Conservation (phyloP, 768 basidiomycete genomes). For the Crucibulum laeve region DNA sequence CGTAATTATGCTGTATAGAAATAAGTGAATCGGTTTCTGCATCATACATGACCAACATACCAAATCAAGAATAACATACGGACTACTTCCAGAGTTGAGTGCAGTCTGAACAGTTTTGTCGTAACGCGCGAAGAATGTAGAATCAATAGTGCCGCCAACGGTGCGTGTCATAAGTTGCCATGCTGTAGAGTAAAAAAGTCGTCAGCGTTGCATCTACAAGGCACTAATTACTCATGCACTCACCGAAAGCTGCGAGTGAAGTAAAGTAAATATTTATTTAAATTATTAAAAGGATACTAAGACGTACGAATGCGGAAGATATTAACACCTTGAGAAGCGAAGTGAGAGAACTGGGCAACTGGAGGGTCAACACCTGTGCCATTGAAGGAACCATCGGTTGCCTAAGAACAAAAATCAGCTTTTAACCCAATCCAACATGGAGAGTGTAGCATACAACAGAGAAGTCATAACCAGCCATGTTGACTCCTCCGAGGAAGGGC, state of each 20-base stretch:
- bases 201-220: constrained; percentile 8
- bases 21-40: neutral
- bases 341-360: constrained; percentile 41
- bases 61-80: constrained; percentile 48
- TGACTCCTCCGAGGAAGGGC: constrained; percentile 42
- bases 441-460: constrained; percentile 24
- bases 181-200: constrained; percentile 20
- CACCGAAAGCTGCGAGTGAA: constrained; percentile 24
- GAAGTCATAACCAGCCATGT: constrained; percentile 46
- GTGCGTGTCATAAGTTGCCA: constrained; percentile 51
- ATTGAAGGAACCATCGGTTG: constrained; percentile 41
- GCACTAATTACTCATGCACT: constrained; percentile 8
- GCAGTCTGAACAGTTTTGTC: constrained; percentile 46
- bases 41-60: constrained; percentile 16
- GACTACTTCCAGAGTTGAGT: constrained; percentile 31
- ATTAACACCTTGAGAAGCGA: constrained; percentile 43
- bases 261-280: neutral
- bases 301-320: constrained; percentile 35
- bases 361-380: constrained; percentile 34
- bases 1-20: constrained; percentile 48
- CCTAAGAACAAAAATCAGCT: constrained; percentile 13
- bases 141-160: constrained; percentile 41
- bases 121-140: constrained; percentile 39
- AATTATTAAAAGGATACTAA: neutral
- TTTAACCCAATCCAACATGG: neutral